These are phyloP conservation scores for Fusarium sp. DNA, from an alignment of 2,329 filamentous ascomycete genomes.

Conservation along the genomic window DNA sequence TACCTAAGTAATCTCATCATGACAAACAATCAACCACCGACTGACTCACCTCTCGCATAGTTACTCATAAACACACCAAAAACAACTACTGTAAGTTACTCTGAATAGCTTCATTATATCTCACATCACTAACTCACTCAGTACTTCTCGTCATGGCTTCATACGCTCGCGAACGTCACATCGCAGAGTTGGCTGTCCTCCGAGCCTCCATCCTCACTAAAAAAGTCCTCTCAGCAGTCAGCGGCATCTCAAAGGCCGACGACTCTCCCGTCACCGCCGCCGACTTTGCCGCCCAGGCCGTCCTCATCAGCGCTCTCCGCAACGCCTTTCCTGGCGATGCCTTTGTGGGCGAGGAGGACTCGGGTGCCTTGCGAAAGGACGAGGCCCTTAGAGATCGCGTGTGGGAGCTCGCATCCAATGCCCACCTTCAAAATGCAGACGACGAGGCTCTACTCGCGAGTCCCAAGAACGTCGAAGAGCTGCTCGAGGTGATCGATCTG, in stretches of 20 bases:
- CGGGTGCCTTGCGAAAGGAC: slow-evolving; percentile 62
- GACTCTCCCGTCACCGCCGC: slow-evolving; percentile 70
- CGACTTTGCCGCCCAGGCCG: slow-evolving; percentile 71
- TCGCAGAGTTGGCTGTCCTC: slow-evolving; percentile 61
- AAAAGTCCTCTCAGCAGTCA: slow-evolving; percentile 54
- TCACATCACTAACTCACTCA: slow-evolving; percentile 1
- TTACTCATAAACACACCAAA: slow-evolving; percentile 2
- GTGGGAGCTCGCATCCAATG: slow-evolving; percentile 61
- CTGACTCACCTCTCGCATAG: not conserved
- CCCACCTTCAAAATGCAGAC: slow-evolving; percentile 18
- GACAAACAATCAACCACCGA: not conserved
- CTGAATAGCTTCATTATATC: not conserved
- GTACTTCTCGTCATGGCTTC: slow-evolving; percentile 34
- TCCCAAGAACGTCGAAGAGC: slow-evolving; percentile 61
- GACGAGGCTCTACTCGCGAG: slow-evolving; percentile 47
- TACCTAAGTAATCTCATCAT: slow-evolving; percentile 2
- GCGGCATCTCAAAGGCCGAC: slow-evolving; percentile 66
- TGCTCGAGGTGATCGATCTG: slow-evolving; percentile 70
- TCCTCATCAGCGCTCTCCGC: slow-evolving; percentile 68
- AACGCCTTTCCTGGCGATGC: slow-evolving; percentile 63
- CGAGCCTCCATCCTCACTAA: slow-evolving; percentile 69
- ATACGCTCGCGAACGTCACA: slow-evolving; percentile 47
- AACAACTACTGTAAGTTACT: not conserved
- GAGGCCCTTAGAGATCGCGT: slow-evolving; percentile 61
- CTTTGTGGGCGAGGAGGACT: slow-evolving; percentile 72